Base-by-base conservation (phyloP, 768 basidiomycete genomes). In the Paxillus involutus region DNA sequence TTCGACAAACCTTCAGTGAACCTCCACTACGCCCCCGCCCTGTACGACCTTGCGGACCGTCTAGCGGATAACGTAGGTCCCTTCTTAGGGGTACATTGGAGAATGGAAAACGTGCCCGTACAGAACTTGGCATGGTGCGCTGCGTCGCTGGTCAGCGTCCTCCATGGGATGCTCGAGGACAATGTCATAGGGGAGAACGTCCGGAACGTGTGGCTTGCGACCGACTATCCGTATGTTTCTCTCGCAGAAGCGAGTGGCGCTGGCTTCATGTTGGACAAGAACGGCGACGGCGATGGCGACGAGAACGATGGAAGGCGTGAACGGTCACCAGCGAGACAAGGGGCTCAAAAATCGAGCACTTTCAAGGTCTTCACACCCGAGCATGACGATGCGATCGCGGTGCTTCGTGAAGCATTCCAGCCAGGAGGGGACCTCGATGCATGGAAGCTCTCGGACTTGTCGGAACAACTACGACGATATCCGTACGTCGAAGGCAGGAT, bases 11-110 rank as follows among this genome's bases (percentile, higher is more conserved):
- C 60, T 21, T 21, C 9, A 7, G 29, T 65, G 29, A 44, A 50
- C 26, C 71, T 82, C 33, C 67, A 73, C 37, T 85, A 85, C 61
- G 73, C 84, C 4, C 60, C 68, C 0, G 59, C 42, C 1, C 76
- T 84, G 49, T 65, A 71, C 37, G 65, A 68, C 10, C 71, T 84
- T 9, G 80, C 79, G 0, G 57, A 62, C 8, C 60, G 57, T 32
- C 62, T 84, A 43, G 60, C 70, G 0, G 62, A 68, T 0, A 70
- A 73, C 17, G 51, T 72, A 0, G 59, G 59, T 1, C 73, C 78
- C 0, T 84, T 79, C 63, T 60, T 79, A 3, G 77, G 74, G 0
- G 75, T 86, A 8, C 80, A 84, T 59, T 86, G 82, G 83, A 70
- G 79, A 19, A 80, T 80, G 74, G 82, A 84, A 57, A 78, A 73